These are phyloP conservation scores for Taiozyma sp. DNA, from an alignment of 1,139 yeast genomes.

Conservation along the genomic window DNA sequence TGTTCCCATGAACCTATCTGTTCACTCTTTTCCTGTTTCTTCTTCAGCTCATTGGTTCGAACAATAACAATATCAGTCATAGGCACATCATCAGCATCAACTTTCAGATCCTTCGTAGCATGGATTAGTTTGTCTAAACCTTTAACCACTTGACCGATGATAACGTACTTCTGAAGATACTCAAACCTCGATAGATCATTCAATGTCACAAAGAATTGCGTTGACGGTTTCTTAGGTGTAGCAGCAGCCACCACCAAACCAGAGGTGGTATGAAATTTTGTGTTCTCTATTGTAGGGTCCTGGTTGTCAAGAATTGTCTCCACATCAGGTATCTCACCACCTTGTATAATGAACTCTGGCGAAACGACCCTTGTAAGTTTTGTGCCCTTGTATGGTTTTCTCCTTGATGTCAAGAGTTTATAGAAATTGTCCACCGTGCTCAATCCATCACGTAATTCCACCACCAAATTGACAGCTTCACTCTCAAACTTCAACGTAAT, in stretches of 20 bases:
- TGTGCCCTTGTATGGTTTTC: neutral
- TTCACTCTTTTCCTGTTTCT: neutral
- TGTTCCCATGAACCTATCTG: neutral
- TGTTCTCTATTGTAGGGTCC: neutral
- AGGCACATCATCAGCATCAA: neutral
- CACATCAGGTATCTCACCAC: neutral
- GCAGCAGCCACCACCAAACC: neutral
- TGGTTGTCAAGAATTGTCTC: neutral
- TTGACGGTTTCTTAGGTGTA: neutral
- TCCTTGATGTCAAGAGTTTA: neutral
- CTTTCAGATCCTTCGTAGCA: neutral
- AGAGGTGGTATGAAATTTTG: neutral
- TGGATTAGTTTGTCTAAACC: neutral
- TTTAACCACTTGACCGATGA: neutral
- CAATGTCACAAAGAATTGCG: constrained; percentile 3
- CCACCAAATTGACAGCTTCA: neutral
- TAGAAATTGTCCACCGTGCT: neutral
- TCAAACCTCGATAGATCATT: constrained; percentile 1
- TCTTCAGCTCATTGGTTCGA: neutral
- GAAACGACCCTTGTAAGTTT: neutral
- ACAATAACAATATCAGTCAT: neutral
- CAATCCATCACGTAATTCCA: neutral
- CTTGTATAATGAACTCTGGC: constrained; percentile 5
- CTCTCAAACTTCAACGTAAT: neutral
- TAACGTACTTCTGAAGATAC: neutral